Evolutionary conservation across 2,329 filamentous ascomycete genomes (phyloP), one percentile per base, ranked within the genome.

Genomic region (Xylaria arbuscula): DNA sequence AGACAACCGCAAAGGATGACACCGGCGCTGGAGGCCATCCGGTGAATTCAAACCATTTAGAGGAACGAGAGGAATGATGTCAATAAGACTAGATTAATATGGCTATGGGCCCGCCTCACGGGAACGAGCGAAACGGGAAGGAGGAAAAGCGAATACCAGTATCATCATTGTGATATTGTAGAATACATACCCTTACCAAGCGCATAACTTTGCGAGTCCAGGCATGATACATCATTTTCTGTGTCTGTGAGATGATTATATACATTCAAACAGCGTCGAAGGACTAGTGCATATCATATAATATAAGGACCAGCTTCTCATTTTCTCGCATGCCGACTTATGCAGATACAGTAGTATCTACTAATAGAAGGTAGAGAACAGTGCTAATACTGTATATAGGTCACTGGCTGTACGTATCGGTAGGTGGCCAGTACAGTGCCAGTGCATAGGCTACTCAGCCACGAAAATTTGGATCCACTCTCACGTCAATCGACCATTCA

Each of bases 51-150:
- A n/a, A 22, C 34, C 32, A 53, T 1, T 19, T 38, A 58, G 64
- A 15, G 64, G 22, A 64, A 54, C 24, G 55, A 62, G 62, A 32
- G 56, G 24, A 61, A 38, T 24, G 42, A 22, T 17, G 53, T 38
- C 51, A 48, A 55, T 51, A 64, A 58, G 28, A 50, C 47, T 67
- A 59, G 51, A 70, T 58, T 70, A 70, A 70, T 70, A 64, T 36
- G 19, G 57, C 47, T 38, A 34, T 19, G 42, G 40, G 38, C 22
- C 40, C 32, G 15, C n/a, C n/a, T 10, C 36, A 36, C 24, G 8
- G 38, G 17, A 60, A 13, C n/a, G 48, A 42, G 8, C 34, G n/a
- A 19, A 38, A 24, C 45, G 54, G 45, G 60, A 24, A 19, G 55
- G 51, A 42, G 32, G 22, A 57, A 19, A 51, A 22, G 2, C 24